Percentiles rank a stretch among this genome's conserved stretches.
Evolutionary conservation across 495 filamentous ascomycete genomes (phyloP).

Genomic region (Viridothelium virens): DNA sequence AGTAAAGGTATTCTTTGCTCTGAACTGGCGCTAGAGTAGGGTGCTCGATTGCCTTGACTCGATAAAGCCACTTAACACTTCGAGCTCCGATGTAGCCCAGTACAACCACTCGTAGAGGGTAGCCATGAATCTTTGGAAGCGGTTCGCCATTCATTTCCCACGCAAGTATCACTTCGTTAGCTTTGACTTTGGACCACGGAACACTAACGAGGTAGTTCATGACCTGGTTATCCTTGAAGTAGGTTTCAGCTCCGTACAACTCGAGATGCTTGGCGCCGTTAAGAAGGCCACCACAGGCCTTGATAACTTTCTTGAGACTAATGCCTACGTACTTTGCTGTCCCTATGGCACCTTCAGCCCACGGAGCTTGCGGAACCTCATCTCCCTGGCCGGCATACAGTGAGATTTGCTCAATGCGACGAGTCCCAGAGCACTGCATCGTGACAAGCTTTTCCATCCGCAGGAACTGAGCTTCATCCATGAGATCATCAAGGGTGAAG

Average conservation of each 20-base stretch:
- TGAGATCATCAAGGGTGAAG: slow-evolving; percentile 49
- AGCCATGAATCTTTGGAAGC: slow-evolving; percentile 58
- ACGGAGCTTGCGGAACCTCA: slow-evolving; percentile 61
- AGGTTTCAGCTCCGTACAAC: slow-evolving; percentile 58
- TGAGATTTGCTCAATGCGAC: slow-evolving; percentile 58
- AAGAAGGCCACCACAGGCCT: slow-evolving; percentile 53
- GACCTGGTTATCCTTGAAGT: slow-evolving; percentile 55
- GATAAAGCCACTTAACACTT: slow-evolving; percentile 52
- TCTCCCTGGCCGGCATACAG: slow-evolving; percentile 59
- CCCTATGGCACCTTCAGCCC: slow-evolving; percentile 49
- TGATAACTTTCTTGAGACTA: slow-evolving; percentile 58
- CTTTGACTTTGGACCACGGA: slow-evolving; percentile 57
- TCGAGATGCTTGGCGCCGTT: slow-evolving; percentile 53
- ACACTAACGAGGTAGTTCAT: slow-evolving; percentile 58
- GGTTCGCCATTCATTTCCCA: slow-evolving; percentile 66
- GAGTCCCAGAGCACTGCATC: slow-evolving; percentile 62
- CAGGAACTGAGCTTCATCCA: slow-evolving; percentile 50
- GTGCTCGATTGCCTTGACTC: slow-evolving; percentile 43
- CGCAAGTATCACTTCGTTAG: slow-evolving; percentile 57
- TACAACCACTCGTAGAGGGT: slow-evolving; percentile 53
- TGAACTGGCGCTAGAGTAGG: slow-evolving; percentile 37
- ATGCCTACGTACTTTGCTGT: slow-evolving; percentile 57
- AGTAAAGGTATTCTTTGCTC: slow-evolving; percentile 52
- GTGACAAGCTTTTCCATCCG: slow-evolving; percentile 48
- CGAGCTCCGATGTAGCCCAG: slow-evolving; percentile 56